Percentiles rank a stretch among this genome's conserved stretches.
phyloP scores from a whole-genome alignment of 1,139 yeast genomes.

The Pichia sp. region DNA sequence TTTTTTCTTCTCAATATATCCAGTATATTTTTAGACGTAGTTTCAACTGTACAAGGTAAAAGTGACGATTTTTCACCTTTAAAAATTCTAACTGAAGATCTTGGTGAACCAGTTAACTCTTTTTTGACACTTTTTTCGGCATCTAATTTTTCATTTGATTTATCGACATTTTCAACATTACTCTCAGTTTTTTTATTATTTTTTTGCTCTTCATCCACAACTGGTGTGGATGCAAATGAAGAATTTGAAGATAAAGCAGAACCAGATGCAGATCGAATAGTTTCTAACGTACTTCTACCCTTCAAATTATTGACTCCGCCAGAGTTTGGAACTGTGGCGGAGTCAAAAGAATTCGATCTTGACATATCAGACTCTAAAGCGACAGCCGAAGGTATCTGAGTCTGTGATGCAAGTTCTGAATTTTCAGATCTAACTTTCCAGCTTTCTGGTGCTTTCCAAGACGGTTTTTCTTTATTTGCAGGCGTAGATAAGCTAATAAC shows the following conservation, averaged over 20 bases:
- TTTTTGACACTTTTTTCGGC: not conserved
- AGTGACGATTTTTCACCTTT: conserved; percentile 42
- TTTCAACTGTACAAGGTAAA: conserved; percentile 46
- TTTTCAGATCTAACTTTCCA: conserved; percentile 27
- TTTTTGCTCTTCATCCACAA: not conserved
- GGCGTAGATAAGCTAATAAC: conserved; percentile 11
- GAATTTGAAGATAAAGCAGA: not conserved
- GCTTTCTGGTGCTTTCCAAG: conserved; percentile 30
- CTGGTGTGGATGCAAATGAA: not conserved
- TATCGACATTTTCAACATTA: not conserved
- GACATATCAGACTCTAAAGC: conserved; percentile 1
- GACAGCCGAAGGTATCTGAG: not conserved
- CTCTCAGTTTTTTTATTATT: not conserved
- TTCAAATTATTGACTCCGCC: not conserved
- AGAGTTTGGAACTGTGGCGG: not conserved
- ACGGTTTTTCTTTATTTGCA: conserved; percentile 13
- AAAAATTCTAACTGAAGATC: conserved; percentile 39
- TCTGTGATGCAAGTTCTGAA: not conserved
- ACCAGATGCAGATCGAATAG: not conserved
- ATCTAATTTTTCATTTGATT: not conserved
- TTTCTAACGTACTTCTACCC: not conserved
- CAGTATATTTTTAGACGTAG: conserved; percentile 71
- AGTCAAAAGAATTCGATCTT: not conserved
- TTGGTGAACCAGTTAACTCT: conserved; percentile 27
- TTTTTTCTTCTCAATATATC: conserved; percentile 66